Conservation (phyloP, 345 rosid genomes). For the Clarkia xantiana region DNA sequence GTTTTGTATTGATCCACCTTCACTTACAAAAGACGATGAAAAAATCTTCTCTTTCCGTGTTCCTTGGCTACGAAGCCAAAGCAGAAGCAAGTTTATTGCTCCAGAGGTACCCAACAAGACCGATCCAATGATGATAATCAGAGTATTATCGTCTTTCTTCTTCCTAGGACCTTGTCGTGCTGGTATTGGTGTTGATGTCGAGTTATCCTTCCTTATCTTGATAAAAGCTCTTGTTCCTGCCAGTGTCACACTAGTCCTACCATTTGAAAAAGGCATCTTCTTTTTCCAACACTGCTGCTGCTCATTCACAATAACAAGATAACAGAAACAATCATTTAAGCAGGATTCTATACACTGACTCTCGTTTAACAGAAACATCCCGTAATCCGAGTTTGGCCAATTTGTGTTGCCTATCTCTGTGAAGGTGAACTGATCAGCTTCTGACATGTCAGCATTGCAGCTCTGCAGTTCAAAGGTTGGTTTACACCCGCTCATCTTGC, state of each 20-base stretch:
- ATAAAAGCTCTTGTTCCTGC: constrained; percentile 20
- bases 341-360: constrained; percentile 29
- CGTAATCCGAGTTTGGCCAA: constrained; percentile 22
- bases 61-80: background rate
- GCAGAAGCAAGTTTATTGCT: background rate
- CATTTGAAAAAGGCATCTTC: constrained; percentile 32
- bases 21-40: background rate
- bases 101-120: constrained; percentile 2
- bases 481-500: constrained; percentile 25
- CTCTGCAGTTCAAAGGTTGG: constrained; percentile 19
- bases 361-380: constrained; percentile 8
- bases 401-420: constrained; percentile 10
- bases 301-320: constrained; percentile 17
- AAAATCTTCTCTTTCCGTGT: background rate
- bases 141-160: background rate
- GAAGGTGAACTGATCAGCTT: constrained; percentile 11
- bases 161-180: constrained; percentile 1
- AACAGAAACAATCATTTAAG: constrained; percentile 42
- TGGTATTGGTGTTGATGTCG: background rate
- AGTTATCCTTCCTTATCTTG: constrained; percentile 17
- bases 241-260: background rate
- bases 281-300: constrained; percentile 28
- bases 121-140: constrained; percentile 4
- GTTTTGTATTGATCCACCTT: background rate
- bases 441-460: constrained; percentile 13